A percentile compares a stretch with the other conserved stretches of the same genome.
phyloP scores from a whole-genome alignment of 495 filamentous ascomycete genomes.

The Xylaria bambusicola region DNA sequence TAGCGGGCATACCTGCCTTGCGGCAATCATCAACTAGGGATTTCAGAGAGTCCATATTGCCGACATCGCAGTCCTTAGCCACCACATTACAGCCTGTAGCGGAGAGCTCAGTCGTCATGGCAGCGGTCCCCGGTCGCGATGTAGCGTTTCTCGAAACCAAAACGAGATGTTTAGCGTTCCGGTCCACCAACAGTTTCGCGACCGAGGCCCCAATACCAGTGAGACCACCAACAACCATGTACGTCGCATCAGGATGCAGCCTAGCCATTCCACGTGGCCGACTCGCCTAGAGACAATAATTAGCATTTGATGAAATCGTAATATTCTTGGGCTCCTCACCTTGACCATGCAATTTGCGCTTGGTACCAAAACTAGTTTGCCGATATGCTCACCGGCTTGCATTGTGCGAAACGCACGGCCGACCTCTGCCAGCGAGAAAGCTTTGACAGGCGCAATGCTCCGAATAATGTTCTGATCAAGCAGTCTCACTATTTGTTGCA shows the following conservation, averaged over 20 bases:
- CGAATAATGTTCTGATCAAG: background rate
- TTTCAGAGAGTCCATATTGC: background rate
- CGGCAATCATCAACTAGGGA: background rate
- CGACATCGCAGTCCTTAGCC: background rate
- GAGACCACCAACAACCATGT: constrained; percentile 46
- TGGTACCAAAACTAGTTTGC: constrained; percentile 44
- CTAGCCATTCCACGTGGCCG: constrained; percentile 18
- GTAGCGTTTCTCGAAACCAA: constrained; percentile 44
- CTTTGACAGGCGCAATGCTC: background rate
- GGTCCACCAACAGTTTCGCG: constrained; percentile 45
- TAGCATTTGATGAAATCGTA: background rate
- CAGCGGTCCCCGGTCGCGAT: constrained; percentile 27
- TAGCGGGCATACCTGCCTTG: constrained; percentile 36
- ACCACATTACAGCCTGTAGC: background rate
- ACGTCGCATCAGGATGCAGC: constrained; percentile 30
- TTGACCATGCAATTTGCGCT: constrained; percentile 1
- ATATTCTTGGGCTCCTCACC: background rate
- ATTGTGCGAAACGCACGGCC: constrained; percentile 36
- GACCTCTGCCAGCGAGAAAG: background rate
- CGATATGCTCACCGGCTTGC: constrained; percentile 38
- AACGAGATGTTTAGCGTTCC: constrained; percentile 50
- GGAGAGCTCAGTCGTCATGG: background rate
- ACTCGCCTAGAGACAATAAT: background rate
- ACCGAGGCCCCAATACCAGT: constrained; percentile 49
- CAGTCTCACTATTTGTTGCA: background rate